Evolutionary conservation across 2,329 filamentous ascomycete species (phyloP), one percentile per base, ranked within the genome.

Genomic region (Talaromyces sp.): DNA sequence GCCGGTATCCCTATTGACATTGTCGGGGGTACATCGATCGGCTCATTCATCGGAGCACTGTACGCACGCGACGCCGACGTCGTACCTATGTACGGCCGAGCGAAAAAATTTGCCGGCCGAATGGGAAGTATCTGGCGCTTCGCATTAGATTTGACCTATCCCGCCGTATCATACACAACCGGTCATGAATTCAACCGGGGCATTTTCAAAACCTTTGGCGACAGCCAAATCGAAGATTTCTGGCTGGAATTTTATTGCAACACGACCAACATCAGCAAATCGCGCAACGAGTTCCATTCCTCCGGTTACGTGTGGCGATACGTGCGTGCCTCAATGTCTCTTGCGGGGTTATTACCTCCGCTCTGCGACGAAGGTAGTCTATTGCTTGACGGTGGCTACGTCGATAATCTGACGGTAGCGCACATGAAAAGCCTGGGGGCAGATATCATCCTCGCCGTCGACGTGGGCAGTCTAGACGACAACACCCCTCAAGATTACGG

Each of bases 41-140:
- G 94, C 15, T 85, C 93, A 1, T 97, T 99, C 70, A 92, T 97
- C 56, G 94, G 95, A 7, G 94, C 90, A 1, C 79, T 99, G 1
- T 99, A 99, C 71, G 94, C 95, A 1, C 89, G 93, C 58, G 94
- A 99, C 70, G 94, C 93, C 9, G 95, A 99, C 69, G 87, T 97
- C 1, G 93, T 99, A 4, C 94, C 94, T 11, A 96, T 97, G 83
- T 96, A 96, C 67, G 94, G 94, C 0, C 84, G 95, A 46, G 91
- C 91, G 13, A 99, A 99, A 81, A 97, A 97, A 71, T 99, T 99
- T 72, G 85, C 94, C 0, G 92, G 94, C 4, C 88, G 95, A n/a
- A 99, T 99, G 95, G 91, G 90, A 45, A 97, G 93, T 73, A 90
- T 97, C 76, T 99, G 94, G 94, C 86, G 94, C n/a, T 97, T 99